phyloP scores from a whole-genome alignment of 2,329 filamentous ascomycete genomes.

The Chaetomium olivaceum region DNA sequence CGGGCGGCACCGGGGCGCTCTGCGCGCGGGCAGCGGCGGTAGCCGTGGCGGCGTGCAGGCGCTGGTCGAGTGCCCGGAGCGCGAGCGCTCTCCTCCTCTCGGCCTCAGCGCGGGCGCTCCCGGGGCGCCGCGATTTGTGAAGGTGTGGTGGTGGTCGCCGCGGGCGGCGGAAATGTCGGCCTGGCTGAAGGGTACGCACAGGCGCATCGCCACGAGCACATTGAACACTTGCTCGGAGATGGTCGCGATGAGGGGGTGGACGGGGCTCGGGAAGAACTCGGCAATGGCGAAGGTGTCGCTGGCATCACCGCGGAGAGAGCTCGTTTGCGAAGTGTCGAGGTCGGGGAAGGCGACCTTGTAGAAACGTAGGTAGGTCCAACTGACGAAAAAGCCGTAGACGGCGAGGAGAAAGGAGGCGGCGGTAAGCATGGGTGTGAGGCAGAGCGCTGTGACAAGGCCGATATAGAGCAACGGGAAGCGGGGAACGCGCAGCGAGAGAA shows the following conservation, averaged over 20 bases:
- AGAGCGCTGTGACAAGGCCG: constrained; percentile 67
- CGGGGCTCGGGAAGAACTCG: constrained; percentile 86
- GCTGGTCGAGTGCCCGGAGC: constrained; percentile 86
- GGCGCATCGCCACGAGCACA: constrained; percentile 69
- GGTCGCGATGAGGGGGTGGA: constrained; percentile 74
- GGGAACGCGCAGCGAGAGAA: constrained; percentile 84
- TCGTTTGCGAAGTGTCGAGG: constrained; percentile 61
- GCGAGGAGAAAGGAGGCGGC: constrained; percentile 78
- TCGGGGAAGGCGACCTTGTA: constrained; percentile 77
- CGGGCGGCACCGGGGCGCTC: constrained; percentile 43
- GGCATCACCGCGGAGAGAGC: constrained; percentile 78
- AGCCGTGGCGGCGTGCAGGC: constrained; percentile 78
- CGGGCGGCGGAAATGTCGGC: constrained; percentile 76
- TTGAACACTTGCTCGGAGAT: constrained; percentile 75
- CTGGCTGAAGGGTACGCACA: constrained; percentile 83
- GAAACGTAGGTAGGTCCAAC: constrained; percentile 96
- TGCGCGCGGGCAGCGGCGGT: constrained; percentile 47
- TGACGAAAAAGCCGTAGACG: constrained; percentile 77
- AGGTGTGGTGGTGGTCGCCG: constrained; percentile 63
- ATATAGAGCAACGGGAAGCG: constrained; percentile 71
- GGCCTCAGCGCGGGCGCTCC: constrained; percentile 82
- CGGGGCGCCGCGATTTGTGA: constrained; percentile 58
- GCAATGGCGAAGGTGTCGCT: constrained; percentile 96
- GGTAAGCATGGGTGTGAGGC: constrained; percentile 58
- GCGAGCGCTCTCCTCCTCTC: constrained; percentile 87